Conservation (phyloP, 257 asterid genomes). For the Avicennia marina region DNA sequence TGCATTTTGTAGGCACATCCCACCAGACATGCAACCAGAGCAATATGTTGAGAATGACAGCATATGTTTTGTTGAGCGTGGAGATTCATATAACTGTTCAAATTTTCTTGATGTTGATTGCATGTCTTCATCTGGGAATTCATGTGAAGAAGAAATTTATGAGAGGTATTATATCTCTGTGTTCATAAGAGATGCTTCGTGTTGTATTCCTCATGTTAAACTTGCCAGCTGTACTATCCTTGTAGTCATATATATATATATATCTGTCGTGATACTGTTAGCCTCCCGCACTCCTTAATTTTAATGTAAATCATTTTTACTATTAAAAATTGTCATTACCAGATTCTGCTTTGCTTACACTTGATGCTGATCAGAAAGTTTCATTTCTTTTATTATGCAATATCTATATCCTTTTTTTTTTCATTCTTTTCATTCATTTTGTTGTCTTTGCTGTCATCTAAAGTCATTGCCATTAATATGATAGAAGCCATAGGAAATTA, state of each 20-base stretch:
- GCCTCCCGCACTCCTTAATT: neutral
- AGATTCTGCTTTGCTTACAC: too few species aligned
- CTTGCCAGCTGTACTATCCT: neutral
- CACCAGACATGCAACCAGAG: conserved; percentile 43
- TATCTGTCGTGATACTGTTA: neutral
- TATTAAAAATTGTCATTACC: too few species aligned
- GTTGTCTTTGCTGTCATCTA: too few species aligned
- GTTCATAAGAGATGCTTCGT: neutral
- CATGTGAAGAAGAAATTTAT: conserved; percentile 75
- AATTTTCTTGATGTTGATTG: conserved; percentile 75
- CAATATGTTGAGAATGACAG: conserved; percentile 38
- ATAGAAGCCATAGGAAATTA: too few species aligned
- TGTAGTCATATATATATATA: neutral
- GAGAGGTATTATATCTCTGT: conserved; percentile 54
- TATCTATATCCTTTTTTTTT: too few species aligned
- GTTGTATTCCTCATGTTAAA: neutral
- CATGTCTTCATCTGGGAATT: conserved; percentile 87
- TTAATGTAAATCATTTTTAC: too few species aligned
- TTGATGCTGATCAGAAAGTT: too few species aligned
- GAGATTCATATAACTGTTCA: conserved; percentile 56
- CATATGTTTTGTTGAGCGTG: conserved; percentile 34
- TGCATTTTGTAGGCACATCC: conserved; percentile 49
- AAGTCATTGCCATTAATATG: too few species aligned
- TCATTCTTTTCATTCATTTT: too few species aligned
- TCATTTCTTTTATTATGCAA: too few species aligned